Evolutionary conservation across 1,284 basidiomycete genomes (phyloP).

Genomic region (Irpex sp.): DNA sequence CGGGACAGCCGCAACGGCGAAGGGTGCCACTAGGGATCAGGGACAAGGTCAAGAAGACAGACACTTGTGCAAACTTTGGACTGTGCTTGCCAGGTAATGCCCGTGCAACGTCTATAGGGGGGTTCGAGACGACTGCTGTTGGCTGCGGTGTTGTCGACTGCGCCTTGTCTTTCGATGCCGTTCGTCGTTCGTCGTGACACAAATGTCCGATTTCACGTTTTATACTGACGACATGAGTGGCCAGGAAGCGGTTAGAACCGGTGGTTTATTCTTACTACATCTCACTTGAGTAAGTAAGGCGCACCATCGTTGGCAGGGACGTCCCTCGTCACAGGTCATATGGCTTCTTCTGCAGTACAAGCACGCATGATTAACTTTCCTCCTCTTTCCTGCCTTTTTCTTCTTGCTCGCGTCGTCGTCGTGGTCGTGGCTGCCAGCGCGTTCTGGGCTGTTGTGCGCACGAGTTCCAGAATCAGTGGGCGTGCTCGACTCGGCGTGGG

Average conservation of each 20-base stretch:
- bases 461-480: slow-evolving; percentile 19
- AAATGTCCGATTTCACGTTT: slow-evolving; percentile 91
- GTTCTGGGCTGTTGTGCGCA: slow-evolving; percentile 16
- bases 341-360: slow-evolving; percentile 91
- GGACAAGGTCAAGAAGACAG: slow-evolving; percentile 14
- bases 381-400: slow-evolving; percentile 48
- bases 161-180: slow-evolving; percentile 42
- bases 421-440: slow-evolving; percentile 13
- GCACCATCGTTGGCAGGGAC: slow-evolving; percentile 89
- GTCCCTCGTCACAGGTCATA: slow-evolving; percentile 90
- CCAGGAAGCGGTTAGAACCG: slow-evolving; percentile 2
- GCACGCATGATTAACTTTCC: slow-evolving; percentile 89
- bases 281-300: slow-evolving; percentile 25
- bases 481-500: slow-evolving; percentile 25
- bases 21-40: slow-evolving; percentile 15
- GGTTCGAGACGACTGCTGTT: slow-evolving; percentile 27
- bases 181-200: slow-evolving; percentile 82
- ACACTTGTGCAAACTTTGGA: slow-evolving; percentile 8
- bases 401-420: slow-evolving; percentile 23
- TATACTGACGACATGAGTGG: slow-evolving; percentile 48
- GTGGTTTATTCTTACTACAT: slow-evolving; percentile 5
- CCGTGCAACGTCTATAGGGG: slow-evolving; percentile 24
- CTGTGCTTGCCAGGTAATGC: slow-evolving; percentile 24
- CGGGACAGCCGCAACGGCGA: slow-evolving; percentile 23
- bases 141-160: slow-evolving; percentile 21